Evolutionary conservation across 306 rosid species (phyloP).

Genomic region (Coriaria nepalensis): DNA sequence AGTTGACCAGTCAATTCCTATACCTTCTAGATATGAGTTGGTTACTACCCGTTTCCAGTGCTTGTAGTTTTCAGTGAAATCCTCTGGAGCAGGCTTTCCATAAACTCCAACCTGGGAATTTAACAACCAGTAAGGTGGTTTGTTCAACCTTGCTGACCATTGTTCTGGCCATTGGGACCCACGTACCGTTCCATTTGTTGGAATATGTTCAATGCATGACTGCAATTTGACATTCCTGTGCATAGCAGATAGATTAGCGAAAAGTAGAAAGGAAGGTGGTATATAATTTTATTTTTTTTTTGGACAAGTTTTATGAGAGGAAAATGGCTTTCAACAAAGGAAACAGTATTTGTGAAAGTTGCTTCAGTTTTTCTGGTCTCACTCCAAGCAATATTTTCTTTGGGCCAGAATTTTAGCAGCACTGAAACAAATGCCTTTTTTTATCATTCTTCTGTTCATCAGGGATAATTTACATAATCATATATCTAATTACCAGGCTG

Average conservation of each 20-base stretch:
- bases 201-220: conserved; percentile 76
- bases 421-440: neutral
- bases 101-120: conserved; percentile 78
- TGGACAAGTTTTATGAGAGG: too few relatives aligned
- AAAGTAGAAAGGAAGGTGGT: too few relatives aligned
- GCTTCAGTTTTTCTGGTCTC: neutral
- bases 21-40: conserved; percentile 53
- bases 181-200: conserved; percentile 36
- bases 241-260: conserved; percentile 14
- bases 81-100: conserved; percentile 90
- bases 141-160: conserved; percentile 70
- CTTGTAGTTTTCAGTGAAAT: conserved; percentile 56
- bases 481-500: conserved; percentile 50
- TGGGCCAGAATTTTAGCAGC: neutral
- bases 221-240: conserved; percentile 57
- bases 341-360: neutral
- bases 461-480: too few relatives aligned
- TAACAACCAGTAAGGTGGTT: conserved; percentile 64
- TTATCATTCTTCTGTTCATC: neutral
- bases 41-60: conserved; percentile 66
- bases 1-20: conserved; percentile 67
- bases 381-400: neutral
- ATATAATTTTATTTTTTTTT: too few relatives aligned
- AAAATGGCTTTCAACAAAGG: neutral
- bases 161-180: conserved; percentile 73